Conservation (phyloP, 345 rosid genomes). For the Euphorbia pulcherrima region DNA sequence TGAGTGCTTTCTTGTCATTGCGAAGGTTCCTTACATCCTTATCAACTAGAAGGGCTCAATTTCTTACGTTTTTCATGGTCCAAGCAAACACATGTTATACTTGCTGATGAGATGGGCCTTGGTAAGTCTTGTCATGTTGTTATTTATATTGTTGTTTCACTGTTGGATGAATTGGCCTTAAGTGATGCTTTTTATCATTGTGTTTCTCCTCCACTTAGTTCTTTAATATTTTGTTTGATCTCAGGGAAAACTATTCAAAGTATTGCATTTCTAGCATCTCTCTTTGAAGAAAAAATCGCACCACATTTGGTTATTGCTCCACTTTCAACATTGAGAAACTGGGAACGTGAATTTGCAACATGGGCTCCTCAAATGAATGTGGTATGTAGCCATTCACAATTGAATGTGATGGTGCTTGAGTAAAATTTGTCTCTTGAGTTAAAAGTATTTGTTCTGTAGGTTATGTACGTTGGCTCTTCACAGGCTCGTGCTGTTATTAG, state of each 20-base stretch:
- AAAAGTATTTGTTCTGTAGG: constrained; percentile 41
- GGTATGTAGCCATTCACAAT: constrained; percentile 45
- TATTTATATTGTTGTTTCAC: constrained; percentile 5
- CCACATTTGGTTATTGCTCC: constrained; percentile 99
- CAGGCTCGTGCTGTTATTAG: constrained; percentile 87
- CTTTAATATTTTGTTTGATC: constrained; percentile 21
- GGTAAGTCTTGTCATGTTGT: constrained; percentile 44
- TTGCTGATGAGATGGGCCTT: constrained; percentile 99
- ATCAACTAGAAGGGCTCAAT: constrained; percentile 96
- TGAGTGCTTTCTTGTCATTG: constrained; percentile 23
- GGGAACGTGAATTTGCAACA: constrained; percentile 98
- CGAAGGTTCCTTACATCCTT: constrained; percentile 91
- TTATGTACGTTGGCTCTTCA: constrained; percentile 88
- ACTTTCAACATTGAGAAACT: constrained; percentile 91
- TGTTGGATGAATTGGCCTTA: constrained; percentile 4
- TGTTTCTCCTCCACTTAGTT: constrained; percentile 8
- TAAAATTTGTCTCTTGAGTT: constrained; percentile 11
- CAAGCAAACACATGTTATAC: constrained; percentile 93
- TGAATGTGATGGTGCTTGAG: neutral
- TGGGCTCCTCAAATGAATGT: constrained; percentile 99
- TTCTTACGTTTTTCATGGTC: constrained; percentile 96
- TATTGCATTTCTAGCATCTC: constrained; percentile 96
- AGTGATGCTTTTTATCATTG: constrained; percentile 3
- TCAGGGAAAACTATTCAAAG: constrained; percentile 98
- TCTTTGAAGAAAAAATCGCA: constrained; percentile 51